Evolutionary conservation across 2,329 filamentous ascomycete species (phyloP).

Genomic region (Atkinsonella texensis): DNA sequence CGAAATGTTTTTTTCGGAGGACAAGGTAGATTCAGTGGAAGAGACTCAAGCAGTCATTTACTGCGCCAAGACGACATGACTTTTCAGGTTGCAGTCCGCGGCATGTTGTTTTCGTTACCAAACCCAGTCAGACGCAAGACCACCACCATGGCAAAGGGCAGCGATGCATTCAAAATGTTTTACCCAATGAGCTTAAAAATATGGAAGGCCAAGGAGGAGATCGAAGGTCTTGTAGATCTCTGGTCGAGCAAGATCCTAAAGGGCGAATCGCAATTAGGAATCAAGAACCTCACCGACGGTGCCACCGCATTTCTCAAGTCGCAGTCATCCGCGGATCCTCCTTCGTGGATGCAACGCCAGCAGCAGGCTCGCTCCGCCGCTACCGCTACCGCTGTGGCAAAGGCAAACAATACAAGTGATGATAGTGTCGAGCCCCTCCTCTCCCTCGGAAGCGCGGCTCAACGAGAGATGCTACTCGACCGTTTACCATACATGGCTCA

Average conservation of each 20-base stretch:
- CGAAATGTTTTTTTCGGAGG: constrained; percentile 56
- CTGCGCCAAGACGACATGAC: constrained; percentile 88
- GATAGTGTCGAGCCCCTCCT: constrained; percentile 27
- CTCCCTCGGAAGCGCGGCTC: constrained; percentile 52
- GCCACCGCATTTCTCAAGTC: constrained; percentile 37
- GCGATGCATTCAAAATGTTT: constrained; percentile 76
- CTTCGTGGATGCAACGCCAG: constrained; percentile 23
- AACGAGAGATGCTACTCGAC: constrained; percentile 68
- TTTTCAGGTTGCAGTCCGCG: constrained; percentile 82
- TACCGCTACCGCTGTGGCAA: constrained; percentile 4
- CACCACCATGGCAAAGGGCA: constrained; percentile 29
- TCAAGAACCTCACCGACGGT: constrained; percentile 29
- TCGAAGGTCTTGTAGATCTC: constrained; percentile 59
- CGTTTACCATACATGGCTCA: constrained; percentile 74
- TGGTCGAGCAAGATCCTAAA: constrained; percentile 52
- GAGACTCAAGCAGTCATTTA: constrained; percentile 54
- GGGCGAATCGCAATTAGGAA: constrained; percentile 31
- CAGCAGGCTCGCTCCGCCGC: constrained; percentile 14
- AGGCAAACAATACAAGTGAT: constrained; percentile 7
- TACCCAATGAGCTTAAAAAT: constrained; percentile 77
- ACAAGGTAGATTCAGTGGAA: constrained; percentile 38
- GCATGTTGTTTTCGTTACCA: constrained; percentile 74
- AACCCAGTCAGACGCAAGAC: constrained; percentile 67
- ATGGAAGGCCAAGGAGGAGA: constrained; percentile 74
- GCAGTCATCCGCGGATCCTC: constrained; percentile 18